Base-by-base conservation (phyloP, 2,329 filamentous ascomycete species). In the Pyrenophora tritici-repentis region DNA sequence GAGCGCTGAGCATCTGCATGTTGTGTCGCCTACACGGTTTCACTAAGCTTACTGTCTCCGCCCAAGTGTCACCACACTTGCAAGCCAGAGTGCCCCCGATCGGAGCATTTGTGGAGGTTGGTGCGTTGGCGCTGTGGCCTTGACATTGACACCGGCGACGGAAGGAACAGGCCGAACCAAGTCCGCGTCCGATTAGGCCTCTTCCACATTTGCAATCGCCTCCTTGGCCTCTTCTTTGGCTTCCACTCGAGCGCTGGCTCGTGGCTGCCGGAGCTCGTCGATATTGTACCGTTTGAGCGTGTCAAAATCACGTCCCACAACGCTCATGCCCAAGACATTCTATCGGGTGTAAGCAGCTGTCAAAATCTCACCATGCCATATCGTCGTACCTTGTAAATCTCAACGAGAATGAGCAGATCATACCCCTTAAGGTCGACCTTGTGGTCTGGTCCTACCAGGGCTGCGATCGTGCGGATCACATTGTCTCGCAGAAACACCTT, bases 371-470 rank as follows among this genome's bases (percentile, higher is more conserved):
- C 47, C 9, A 39, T 39, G 39, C 50, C 42, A 58, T 51, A 55
- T 68, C 79, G 63, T 80, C 79, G 61, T 80, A 90, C 89, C 82
- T 91, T 86, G 72, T 88, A 93, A 49, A 94, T 82, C 64, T 94
- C 89, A 49, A 94, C 84, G 55, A 93, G 75, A 61, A 94, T 87
- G 26, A 92, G 83, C 67, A 90, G 84, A 74, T 93, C 89, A 29
- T 89, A 89, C n/a, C 80, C 82, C 40, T 80, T 83, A n/a, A 95
- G 81, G 63, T 92, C 85, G 51, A 94, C 90, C 65, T 86, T 88
- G 74, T 94, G 90, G 33, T 80, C 80, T 8, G 80, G 76, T 42
- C 85, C 84, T 54, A 91, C 83, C 24, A 86, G 75, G 33, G 78
- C 76, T 4, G 89, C 90, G 56, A 93, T 81, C 56, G 82, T 83